Conservation (phyloP, 306 rosid genomes). For the Vigna hirtella region DNA sequence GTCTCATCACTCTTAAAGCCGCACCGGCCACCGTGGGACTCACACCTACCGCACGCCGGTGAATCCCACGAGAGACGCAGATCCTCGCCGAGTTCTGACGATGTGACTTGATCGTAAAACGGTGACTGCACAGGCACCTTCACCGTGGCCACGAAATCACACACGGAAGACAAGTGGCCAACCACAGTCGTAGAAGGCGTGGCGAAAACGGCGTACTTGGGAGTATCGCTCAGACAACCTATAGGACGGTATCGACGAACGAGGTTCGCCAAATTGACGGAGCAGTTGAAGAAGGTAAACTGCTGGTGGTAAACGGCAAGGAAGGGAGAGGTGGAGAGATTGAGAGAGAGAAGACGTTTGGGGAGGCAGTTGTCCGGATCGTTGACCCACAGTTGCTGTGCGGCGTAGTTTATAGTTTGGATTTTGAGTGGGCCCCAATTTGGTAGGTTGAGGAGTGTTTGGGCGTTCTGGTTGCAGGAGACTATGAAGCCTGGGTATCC, state of each 20-base stretch:
- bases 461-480: constrained; percentile 47
- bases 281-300: constrained; percentile 77
- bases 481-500: constrained; percentile 67
- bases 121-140: constrained; percentile 60
- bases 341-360: constrained; percentile 55
- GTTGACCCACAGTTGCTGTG: constrained; percentile 68
- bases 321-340: constrained; percentile 65
- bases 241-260: constrained; percentile 54
- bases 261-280: constrained; percentile 45
- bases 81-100: constrained; percentile 54
- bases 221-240: constrained; percentile 55
- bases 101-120: constrained; percentile 36
- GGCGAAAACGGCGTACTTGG: constrained; percentile 55
- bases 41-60: constrained; percentile 73
- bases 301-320: constrained; percentile 42
- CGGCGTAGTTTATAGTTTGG: constrained; percentile 58
- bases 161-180: constrained; percentile 47
- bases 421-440: constrained; percentile 53
- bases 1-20: constrained; percentile 52
- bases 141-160: constrained; percentile 43
- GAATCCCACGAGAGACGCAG: constrained; percentile 63
- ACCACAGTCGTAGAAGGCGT: constrained; percentile 47
- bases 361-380: constrained; percentile 81
- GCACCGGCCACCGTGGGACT: constrained; percentile 64
- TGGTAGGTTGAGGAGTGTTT: constrained; percentile 66